Evolutionary conservation across 108 stramenopile genomes (phyloP).

Genomic region (Phaeodactylum tricornutum): DNA sequence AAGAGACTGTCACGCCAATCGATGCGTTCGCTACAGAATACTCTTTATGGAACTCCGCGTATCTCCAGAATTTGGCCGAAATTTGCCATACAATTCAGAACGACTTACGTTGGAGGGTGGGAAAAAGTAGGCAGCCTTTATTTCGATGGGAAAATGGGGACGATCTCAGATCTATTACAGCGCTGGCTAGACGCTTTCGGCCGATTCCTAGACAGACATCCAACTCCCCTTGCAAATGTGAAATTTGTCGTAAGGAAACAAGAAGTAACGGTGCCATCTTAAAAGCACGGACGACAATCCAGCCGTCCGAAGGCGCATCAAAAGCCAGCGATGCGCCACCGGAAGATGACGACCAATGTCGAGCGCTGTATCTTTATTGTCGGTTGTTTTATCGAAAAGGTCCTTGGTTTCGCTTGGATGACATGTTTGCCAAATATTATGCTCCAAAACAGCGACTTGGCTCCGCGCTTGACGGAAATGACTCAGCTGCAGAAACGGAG

Average conservation of each 20-base stretch:
- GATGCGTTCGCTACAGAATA: too few species aligned
- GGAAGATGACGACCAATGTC: constrained; percentile 18
- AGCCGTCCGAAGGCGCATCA: constrained; percentile 1
- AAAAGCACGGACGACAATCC: neutral
- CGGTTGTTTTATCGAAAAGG: constrained; percentile 73
- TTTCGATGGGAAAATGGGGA: constrained; percentile 67
- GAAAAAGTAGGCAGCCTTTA: constrained; percentile 12
- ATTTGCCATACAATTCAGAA: constrained; percentile 50
- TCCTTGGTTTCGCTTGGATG: constrained; percentile 67
- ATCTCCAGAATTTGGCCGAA: constrained; percentile 72
- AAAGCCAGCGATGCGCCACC: neutral
- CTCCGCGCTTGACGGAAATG: neutral
- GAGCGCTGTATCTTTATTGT: constrained; percentile 58
- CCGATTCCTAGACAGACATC: neutral
- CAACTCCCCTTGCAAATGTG: neutral
- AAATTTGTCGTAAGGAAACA: neutral
- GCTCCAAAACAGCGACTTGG: constrained; percentile 14
- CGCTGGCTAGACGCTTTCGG: constrained; percentile 34
- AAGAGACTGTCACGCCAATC: too few species aligned
- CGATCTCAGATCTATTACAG: constrained; percentile 53
- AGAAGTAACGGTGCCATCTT: neutral
- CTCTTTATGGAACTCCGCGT: constrained; percentile 33
- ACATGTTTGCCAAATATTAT: constrained; percentile 66
- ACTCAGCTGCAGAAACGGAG: neutral
- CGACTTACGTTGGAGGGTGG: constrained; percentile 53